phyloP scores from a whole-genome alignment of 2,329 filamentous ascomycete species.

The Fusarium zealandicum region DNA sequence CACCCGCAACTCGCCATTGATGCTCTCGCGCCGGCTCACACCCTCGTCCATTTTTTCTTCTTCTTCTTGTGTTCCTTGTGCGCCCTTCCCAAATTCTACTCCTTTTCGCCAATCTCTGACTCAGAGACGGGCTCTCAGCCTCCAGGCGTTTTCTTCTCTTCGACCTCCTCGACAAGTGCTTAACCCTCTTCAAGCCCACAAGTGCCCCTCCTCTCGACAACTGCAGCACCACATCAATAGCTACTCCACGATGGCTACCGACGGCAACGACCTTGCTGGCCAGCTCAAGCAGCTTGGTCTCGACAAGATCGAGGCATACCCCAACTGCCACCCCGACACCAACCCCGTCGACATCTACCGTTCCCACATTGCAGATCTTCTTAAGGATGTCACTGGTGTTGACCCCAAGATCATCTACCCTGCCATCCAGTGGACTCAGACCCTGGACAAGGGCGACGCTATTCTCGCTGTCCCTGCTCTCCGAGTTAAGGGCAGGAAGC shows the following conservation, averaged over 20 bases:
- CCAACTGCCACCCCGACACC: constrained; percentile 68
- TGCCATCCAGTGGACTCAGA: constrained; percentile 78
- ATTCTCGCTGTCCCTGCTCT: constrained; percentile 81
- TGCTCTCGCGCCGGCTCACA: constrained; percentile 41
- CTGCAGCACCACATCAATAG: constrained; percentile 5
- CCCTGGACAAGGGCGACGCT: constrained; percentile 83
- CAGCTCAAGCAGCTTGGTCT: constrained; percentile 39
- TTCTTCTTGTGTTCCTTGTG: constrained; percentile 32
- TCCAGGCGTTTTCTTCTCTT: constrained; percentile 1
- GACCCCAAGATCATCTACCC: constrained; percentile 75
- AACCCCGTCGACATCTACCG: constrained; percentile 85
- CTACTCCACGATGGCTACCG: constrained; percentile 32
- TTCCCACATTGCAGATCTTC: constrained; percentile 73
- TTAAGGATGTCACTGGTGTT: constrained; percentile 74
- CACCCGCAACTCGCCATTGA: constrained; percentile 36
- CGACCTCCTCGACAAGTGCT: constrained; percentile 6
- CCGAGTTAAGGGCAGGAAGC: constrained; percentile 75
- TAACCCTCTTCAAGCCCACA: constrained; percentile 2
- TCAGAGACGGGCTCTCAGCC: constrained; percentile 7
- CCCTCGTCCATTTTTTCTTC: constrained; percentile 36
- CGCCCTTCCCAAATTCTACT: constrained; percentile 13
- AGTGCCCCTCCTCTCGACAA: constrained; percentile 12
- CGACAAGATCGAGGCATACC: constrained; percentile 48
- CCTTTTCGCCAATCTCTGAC: constrained; percentile 14
- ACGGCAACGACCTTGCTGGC: constrained; percentile 37